Conservation (phyloP, 345 rosid species). For the Acer saccharum region DNA sequence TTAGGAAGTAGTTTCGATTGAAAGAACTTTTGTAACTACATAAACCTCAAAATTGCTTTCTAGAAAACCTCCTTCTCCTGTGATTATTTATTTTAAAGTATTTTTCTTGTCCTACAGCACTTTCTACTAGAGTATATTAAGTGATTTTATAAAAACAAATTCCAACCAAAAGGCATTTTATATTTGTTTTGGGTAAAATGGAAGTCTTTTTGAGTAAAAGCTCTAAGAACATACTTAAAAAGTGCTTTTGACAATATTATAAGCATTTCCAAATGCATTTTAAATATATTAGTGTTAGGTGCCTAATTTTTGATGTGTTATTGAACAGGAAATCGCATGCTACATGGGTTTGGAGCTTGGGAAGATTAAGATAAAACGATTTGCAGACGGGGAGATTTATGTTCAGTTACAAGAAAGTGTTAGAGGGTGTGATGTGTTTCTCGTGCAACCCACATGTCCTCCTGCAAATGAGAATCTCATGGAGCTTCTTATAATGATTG, state of each 20-base stretch:
- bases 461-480: slow-evolving; percentile 98
- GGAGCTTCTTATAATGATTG: slow-evolving; percentile 95
- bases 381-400: slow-evolving; percentile 96
- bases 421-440: slow-evolving; percentile 97
- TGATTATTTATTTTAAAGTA: background rate
- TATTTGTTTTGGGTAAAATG: background rate
- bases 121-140: too few relatives aligned
- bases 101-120: too few relatives aligned
- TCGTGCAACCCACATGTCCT: slow-evolving; percentile 95
- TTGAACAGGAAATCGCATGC: slow-evolving; percentile 78
- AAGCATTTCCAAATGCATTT: background rate
- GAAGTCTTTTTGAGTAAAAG: background rate
- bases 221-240: too few relatives aligned
- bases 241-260: background rate
- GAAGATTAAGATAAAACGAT: slow-evolving; percentile 83
- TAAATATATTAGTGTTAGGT: background rate
- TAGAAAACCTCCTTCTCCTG: background rate
- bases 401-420: slow-evolving; percentile 98
- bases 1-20: background rate
- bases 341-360: slow-evolving; percentile 97
- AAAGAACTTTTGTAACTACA: background rate
- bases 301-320: background rate
- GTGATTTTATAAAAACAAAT: too few relatives aligned
- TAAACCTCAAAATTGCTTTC: too few relatives aligned
- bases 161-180: background rate